Evolutionary conservation across 192 early-diverging fungal genomes (phyloP).

Genomic region (Lobosporangium transversale): DNA sequence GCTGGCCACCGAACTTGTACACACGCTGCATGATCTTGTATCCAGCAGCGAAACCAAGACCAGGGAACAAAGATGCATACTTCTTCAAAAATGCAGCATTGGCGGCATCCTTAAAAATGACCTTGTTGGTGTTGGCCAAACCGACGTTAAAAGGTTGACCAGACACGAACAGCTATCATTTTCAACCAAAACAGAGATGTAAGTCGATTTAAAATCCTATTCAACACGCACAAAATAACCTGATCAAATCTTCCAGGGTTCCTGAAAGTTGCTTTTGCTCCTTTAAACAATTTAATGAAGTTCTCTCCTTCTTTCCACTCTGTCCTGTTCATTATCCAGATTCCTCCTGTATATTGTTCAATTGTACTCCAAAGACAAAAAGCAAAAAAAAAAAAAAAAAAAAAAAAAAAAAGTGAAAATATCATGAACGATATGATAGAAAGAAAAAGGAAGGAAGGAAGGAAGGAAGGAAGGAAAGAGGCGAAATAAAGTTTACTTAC

Average conservation of each 20-base stretch:
- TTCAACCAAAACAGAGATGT: too few relatives aligned
- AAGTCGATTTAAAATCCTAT: too few relatives aligned
- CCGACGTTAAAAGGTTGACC: constrained; percentile 74
- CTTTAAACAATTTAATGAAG: too few relatives aligned
- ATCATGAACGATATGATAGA: too few relatives aligned
- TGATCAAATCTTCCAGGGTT: too few relatives aligned
- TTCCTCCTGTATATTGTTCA: background rate
- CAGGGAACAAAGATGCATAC: constrained; percentile 96
- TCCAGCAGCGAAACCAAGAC: constrained; percentile 96
- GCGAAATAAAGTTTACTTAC: constrained; percentile 54
- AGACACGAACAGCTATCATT: constrained; percentile 75
- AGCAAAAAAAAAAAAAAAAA: background rate
- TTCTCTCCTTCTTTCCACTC: background rate
- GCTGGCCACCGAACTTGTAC: constrained; percentile 99
- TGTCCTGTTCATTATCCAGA: background rate
- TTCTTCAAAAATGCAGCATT: constrained; percentile 76
- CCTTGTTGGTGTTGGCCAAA: constrained; percentile 76
- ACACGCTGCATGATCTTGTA: constrained; percentile 98
- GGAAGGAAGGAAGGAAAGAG: too few relatives aligned
- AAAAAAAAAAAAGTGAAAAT: background rate
- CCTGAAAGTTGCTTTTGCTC: too few relatives aligned
- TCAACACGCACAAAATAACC: too few relatives aligned
- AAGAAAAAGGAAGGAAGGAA: too few relatives aligned
- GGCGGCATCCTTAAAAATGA: constrained; percentile 94
- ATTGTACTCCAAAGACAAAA: background rate